These are phyloP conservation scores for Aspergillaceae sp. DNA, from an alignment of 2,329 filamentous ascomycete genomes.

Conservation along the genomic window DNA sequence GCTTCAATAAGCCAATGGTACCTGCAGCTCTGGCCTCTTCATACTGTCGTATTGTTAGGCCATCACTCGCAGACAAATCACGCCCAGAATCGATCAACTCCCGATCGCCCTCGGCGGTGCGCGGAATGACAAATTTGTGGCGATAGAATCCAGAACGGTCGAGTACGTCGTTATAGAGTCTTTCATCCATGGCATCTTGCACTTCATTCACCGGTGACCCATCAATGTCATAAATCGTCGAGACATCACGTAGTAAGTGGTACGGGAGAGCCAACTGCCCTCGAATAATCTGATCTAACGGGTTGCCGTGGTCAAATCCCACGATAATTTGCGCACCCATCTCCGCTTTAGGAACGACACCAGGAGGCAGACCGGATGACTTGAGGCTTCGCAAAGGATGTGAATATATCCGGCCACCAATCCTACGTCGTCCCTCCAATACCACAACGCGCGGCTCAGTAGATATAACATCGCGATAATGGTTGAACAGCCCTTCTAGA, in stretches of 20 bases:
- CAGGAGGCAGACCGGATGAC: slow-evolving; percentile 41
- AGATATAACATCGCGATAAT: slow-evolving; percentile 60
- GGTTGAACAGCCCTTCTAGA: slow-evolving; percentile 72
- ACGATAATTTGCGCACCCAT: slow-evolving; percentile 99
- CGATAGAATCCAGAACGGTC: slow-evolving; percentile 88
- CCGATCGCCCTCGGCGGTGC: slow-evolving; percentile 72
- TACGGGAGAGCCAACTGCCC: slow-evolving; percentile 83
- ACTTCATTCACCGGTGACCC: slow-evolving; percentile 60
- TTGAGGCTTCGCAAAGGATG: slow-evolving; percentile 57
- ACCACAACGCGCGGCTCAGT: slow-evolving; percentile 63
- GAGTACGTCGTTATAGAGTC: slow-evolving; percentile 87
- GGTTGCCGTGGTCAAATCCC: slow-evolving; percentile 91
- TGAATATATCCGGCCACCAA: slow-evolving; percentile 91
- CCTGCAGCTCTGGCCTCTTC: slow-evolving; percentile 62
- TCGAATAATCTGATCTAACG: slow-evolving; percentile 80
- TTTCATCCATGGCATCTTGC: slow-evolving; percentile 76
- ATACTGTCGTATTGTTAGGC: slow-evolving; percentile 61
- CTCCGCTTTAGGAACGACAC: slow-evolving; percentile 70
- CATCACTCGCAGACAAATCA: slow-evolving; percentile 63
- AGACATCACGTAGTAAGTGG: slow-evolving; percentile 67
- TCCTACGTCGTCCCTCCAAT: slow-evolving; percentile 74
- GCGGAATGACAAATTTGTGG: slow-evolving; percentile 60
- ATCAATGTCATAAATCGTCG: slow-evolving; percentile 74
- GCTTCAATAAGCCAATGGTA: slow-evolving; percentile 36
- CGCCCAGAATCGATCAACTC: slow-evolving; percentile 73